These are phyloP conservation scores for Passalora sequoiae DNA, from an alignment of 2,329 filamentous ascomycete genomes.

Conservation along the genomic window DNA sequence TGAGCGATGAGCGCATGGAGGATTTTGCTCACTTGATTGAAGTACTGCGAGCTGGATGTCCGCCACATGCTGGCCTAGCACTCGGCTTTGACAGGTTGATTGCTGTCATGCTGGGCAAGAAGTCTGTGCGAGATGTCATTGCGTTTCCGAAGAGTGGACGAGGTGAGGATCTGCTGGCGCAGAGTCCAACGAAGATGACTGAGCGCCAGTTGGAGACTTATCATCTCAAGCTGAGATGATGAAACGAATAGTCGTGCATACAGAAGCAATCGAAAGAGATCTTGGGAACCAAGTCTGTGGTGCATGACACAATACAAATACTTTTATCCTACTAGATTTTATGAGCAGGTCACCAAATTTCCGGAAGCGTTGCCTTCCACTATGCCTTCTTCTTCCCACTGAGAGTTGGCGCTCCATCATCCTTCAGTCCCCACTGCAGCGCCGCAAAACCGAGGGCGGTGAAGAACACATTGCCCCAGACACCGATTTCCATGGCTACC, in stretches of 20 bases:
- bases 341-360: too few species aligned
- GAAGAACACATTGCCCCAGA: conserved; percentile 32
- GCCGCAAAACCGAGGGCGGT: conserved; percentile 28
- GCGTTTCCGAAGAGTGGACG: conserved; percentile 92
- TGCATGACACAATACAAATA: too few species aligned
- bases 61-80: conserved; percentile 89
- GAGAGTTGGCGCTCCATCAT: conserved; percentile 13
- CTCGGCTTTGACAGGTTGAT: conserved; percentile 85
- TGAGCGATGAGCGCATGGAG: conserved; percentile 64
- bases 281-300: too few species aligned
- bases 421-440: conserved; percentile 25
- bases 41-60: conserved; percentile 78
- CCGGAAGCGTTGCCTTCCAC: too few species aligned
- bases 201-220: conserved; percentile 56
- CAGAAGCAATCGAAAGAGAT: too few species aligned
- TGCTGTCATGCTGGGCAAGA: conserved; percentile 68
- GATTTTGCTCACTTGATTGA: conserved; percentile 83
- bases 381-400: conserved; percentile 20
- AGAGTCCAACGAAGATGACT: conserved; percentile 66
- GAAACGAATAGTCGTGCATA: too few species aligned
- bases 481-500: conserved; percentile 33
- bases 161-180: conserved; percentile 79
- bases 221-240: conserved; percentile 50
- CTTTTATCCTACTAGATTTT: too few species aligned
- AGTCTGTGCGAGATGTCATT: conserved; percentile 86